A percentile compares a stretch with the other conserved stretches of the same genome.
Conservation (phyloP, 2,329 filamentous ascomycete genomes). For the Tetracladium maxilliforme region DNA sequence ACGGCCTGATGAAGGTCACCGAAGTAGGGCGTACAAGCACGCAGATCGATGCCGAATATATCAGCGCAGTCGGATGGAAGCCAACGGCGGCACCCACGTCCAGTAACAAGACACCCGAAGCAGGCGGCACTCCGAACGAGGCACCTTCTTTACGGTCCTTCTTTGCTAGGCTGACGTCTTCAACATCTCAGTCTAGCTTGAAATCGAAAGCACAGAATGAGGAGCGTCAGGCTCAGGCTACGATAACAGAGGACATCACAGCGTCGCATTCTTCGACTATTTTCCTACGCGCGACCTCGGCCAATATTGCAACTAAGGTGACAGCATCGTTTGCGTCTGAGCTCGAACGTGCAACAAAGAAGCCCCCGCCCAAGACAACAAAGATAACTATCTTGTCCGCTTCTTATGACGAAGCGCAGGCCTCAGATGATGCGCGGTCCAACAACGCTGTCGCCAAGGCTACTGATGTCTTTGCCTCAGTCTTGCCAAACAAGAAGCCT, state of each 20-base stretch:
- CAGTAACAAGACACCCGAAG: slow-evolving; percentile 1
- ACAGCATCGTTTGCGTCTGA: slow-evolving; percentile 62
- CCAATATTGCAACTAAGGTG: slow-evolving; percentile 65
- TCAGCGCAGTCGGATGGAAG: slow-evolving; percentile 80
- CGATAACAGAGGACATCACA: slow-evolving; percentile 57
- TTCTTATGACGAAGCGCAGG: slow-evolving; percentile 71
- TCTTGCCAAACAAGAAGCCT: slow-evolving; percentile 71
- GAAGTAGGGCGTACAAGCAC: slow-evolving; percentile 74
- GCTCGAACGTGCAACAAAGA: slow-evolving; percentile 90
- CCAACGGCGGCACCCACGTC: slow-evolving; percentile 26
- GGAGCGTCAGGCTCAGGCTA: slow-evolving; percentile 45
- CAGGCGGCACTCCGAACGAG: slow-evolving; percentile 28
- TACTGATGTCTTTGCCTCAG: slow-evolving; percentile 75
- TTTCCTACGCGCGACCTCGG: slow-evolving; percentile 78
- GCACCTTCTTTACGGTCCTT: slow-evolving; percentile 59
- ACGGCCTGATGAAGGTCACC: slow-evolving; percentile 75
- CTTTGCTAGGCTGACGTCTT: slow-evolving; percentile 61
- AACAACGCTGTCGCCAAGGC: slow-evolving; percentile 35
- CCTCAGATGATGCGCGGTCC: slow-evolving; percentile 28
- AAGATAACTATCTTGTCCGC: slow-evolving; percentile 80
- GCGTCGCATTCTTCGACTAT: slow-evolving; percentile 61
- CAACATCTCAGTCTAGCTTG: slow-evolving; percentile 30
- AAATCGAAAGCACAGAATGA: slow-evolving; percentile 44
- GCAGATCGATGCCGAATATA: slow-evolving; percentile 83
- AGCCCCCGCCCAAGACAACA: slow-evolving; percentile 80